Base-by-base conservation (phyloP, 176 grass and related monocot genomes). In the Melocanna baccifera region DNA sequence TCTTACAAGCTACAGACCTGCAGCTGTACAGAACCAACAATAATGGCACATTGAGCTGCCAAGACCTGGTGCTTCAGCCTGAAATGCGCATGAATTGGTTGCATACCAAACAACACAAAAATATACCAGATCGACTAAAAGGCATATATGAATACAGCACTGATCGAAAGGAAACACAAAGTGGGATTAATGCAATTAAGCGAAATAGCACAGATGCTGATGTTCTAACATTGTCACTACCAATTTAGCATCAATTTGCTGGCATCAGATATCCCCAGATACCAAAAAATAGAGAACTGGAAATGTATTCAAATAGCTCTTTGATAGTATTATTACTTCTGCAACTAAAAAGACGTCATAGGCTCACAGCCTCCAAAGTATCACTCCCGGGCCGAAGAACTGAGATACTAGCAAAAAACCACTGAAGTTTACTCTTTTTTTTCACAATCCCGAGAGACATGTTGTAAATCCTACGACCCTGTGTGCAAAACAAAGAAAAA, bases 381-480 rank as follows among this genome's bases (percentile, higher is more conserved):
- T 81, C 55, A 71, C 9, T 78, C 59, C 48, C 26, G 29, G 58
- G 56, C 40, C 26, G 57, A 36, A 40, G 37, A 58, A 77, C 66
- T 14, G 22, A 77, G 20, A 34, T 23, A 26, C 28, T 71, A 82
- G 52, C 50, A 42, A 42, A 50, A 67, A n/a, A 12, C 28, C 2
- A 22, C 4, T 3, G 50, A 69, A 52, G 2, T 26, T 90, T 79
- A 92, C 71, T 88, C 77, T 61, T 93, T 90, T 93, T 90, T 70
- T 94, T 94, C 9, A 86, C 86, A 32, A 81, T 81, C 32, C 92
- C 92, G 6, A 86, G 83, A 45, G 79, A 91, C 88, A 91, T 91
- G 63, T 91, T 88, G 75, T 86, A 94, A 57, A 88, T 71, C 15
- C 92, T 86, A 73, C 89, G 89, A 0, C 72, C 89, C 92, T 89